Conservation (phyloP, 305 asterid genomes). For the Rubia peregrina region DNA sequence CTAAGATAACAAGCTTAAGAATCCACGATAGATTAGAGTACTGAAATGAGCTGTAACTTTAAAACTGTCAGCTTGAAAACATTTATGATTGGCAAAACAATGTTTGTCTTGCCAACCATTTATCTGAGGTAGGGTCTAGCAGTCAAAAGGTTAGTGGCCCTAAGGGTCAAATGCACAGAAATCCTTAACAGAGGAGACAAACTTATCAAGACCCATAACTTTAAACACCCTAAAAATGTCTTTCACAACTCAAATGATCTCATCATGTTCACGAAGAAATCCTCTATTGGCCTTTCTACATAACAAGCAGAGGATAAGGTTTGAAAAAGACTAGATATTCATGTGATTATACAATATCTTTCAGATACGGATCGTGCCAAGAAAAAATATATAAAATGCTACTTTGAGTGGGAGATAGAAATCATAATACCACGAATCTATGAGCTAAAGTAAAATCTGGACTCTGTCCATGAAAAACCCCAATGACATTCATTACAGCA, state of each 20-base stretch:
- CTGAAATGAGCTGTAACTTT: neutral
- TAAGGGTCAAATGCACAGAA: neutral
- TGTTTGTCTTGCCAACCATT: neutral
- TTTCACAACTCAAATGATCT: neutral
- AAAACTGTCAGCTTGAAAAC: neutral
- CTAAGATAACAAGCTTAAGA: neutral
- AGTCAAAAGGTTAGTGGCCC: neutral
- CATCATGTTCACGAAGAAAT: neutral
- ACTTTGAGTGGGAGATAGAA: neutral
- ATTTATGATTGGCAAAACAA: neutral
- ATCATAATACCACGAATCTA: neutral
- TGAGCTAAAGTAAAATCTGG: neutral
- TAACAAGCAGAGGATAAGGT: neutral
- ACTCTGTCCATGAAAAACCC: neutral
- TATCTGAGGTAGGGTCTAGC: neutral
- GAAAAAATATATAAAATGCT: neutral
- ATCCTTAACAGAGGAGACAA: neutral
- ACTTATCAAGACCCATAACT: neutral
- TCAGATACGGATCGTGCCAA: neutral
- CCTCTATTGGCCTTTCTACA: neutral
- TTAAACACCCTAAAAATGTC: neutral
- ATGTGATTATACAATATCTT: neutral
- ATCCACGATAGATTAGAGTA: neutral
- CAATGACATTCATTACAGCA: neutral
- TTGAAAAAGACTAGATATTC: neutral